These are phyloP conservation scores for Phytophthora constricta DNA, from an alignment of 352 stramenopile species.

Conservation along the genomic window DNA sequence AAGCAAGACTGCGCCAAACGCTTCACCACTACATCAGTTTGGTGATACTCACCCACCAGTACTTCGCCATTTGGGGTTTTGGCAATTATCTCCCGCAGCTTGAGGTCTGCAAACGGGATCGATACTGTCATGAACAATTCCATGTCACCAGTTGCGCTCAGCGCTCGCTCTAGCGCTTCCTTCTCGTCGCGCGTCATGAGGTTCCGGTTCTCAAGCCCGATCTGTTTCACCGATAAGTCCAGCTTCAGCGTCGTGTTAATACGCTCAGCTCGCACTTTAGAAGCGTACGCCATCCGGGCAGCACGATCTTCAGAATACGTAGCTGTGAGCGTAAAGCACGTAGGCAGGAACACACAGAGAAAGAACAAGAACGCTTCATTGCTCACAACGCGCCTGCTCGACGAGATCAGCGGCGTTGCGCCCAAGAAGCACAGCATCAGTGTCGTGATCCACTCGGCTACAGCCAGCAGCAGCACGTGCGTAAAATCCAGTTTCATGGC, in stretches of 20 bases:
- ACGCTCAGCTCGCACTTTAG: constrained; percentile 74
- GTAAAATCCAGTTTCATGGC: constrained; percentile 83
- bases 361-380: constrained; percentile 70
- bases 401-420: constrained; percentile 52
- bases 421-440: constrained; percentile 54
- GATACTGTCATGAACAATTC: constrained; percentile 68
- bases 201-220: constrained; percentile 70
- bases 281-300: constrained; percentile 71
- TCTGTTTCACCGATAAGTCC: constrained; percentile 77
- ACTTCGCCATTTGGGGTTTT: constrained; percentile 74
- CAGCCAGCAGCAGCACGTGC: constrained; percentile 64
- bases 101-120: constrained; percentile 79
- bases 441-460: constrained; percentile 66
- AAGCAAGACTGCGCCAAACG: constrained; percentile 65
- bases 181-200: constrained; percentile 62
- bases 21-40: constrained; percentile 81
- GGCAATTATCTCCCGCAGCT: constrained; percentile 76
- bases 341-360: constrained; percentile 68
- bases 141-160: constrained; percentile 57
- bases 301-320: constrained; percentile 83
- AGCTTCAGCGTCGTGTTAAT: constrained; percentile 87
- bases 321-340: constrained; percentile 66
- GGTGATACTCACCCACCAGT: constrained; percentile 76
- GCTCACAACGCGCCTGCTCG: constrained; percentile 52
- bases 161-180: constrained; percentile 57